phyloP scores from a whole-genome alignment of 1,284 basidiomycete species.

The Bondarzewia mesenterica region DNA sequence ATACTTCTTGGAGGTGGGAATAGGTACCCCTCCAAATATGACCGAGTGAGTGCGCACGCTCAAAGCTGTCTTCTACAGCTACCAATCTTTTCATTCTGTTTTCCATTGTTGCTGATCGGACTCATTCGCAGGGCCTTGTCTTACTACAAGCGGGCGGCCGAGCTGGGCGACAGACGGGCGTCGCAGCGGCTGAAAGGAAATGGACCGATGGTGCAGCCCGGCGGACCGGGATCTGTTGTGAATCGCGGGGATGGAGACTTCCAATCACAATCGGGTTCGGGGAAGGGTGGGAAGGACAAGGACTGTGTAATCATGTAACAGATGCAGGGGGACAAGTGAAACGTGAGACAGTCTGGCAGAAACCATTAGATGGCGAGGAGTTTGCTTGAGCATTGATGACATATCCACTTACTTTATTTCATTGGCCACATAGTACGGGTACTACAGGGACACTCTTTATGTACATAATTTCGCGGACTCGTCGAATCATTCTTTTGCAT shows the following conservation, averaged over 20 bases:
- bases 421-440: too few relatives aligned
- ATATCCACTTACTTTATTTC: neutral
- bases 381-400: neutral
- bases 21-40: conserved; percentile 67
- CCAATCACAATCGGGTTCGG: conserved; percentile 24
- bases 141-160: conserved; percentile 88
- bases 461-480: too few relatives aligned
- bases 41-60: conserved; percentile 41
- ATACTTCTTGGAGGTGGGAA: conserved; percentile 94
- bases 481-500: too few relatives aligned
- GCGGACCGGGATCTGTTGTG: conserved; percentile 52
- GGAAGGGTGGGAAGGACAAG: conserved; percentile 48
- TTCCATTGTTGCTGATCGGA: too few relatives aligned
- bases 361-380: neutral
- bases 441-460: too few relatives aligned
- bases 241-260: conserved; percentile 36
- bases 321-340: too few relatives aligned
- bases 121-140: conserved; percentile 47
- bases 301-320: conserved; percentile 82
- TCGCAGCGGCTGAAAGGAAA: conserved; percentile 73
- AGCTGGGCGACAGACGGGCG: conserved; percentile 94
- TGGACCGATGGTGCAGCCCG: conserved; percentile 46
- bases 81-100: too few relatives aligned
- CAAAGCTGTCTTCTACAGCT: too few relatives aligned
- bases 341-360: neutral